phyloP scores from a whole-genome alignment of 1,284 basidiomycete species.

The Singerocomus rubriflavus region DNA sequence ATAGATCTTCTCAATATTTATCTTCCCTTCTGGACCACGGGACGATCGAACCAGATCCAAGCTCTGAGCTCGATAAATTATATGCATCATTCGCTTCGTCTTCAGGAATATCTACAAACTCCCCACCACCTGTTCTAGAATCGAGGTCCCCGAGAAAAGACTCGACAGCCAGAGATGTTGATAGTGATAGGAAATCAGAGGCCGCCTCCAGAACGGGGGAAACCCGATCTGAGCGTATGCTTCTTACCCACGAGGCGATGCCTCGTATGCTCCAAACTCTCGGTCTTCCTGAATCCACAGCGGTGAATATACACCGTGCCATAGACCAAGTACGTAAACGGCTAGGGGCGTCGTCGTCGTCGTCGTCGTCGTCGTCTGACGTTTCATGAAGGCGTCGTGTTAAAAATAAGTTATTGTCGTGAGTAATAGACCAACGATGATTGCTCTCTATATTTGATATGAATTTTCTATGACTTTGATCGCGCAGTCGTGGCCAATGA shows the following conservation, averaged over 20 bases:
- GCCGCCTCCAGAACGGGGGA: conserved; percentile 1
- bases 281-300: conserved; percentile 43
- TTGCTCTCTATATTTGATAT: conserved; percentile 10
- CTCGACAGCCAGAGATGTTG: neutral
- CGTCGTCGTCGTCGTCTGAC: neutral
- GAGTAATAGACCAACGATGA: conserved; percentile 11
- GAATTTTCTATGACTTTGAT: neutral
- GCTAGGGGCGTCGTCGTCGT: conserved; percentile 8
- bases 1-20: conserved; percentile 69
- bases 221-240: conserved; percentile 23
- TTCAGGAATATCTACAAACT: neutral
- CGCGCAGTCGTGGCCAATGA: conserved; percentile 6
- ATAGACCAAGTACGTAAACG: conserved; percentile 51
- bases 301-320: conserved; percentile 58
- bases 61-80: conserved; percentile 52
- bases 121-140: neutral
- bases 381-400: neutral
- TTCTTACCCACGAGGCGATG: conserved; percentile 55
- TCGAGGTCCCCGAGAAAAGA: conserved; percentile 22
- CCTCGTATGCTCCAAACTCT: conserved; percentile 48
- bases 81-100: conserved; percentile 38
- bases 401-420: neutral
- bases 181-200: neutral
- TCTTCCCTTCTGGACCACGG: conserved; percentile 53
- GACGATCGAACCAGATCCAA: conserved; percentile 53